Base-by-base conservation (phyloP, 164 flowering plant species). In the Vitis labrusca region DNA sequence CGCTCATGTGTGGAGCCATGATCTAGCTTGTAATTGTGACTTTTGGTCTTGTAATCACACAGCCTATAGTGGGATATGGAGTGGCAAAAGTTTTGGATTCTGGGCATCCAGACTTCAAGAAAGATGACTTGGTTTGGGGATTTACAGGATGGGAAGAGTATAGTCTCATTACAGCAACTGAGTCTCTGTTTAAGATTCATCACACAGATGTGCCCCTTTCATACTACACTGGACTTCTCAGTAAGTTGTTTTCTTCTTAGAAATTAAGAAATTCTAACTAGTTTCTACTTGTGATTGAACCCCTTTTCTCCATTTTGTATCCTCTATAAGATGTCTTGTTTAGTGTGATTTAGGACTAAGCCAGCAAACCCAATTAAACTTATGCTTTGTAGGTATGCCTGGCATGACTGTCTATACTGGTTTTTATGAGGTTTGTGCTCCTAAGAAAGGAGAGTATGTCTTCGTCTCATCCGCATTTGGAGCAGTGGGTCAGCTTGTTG, bases 171-270 rank as follows among this genome's bases (percentile, higher is more conserved):
- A 63, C 61, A 9, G 61, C 58, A 9, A 48, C 76, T 1, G 37
- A 60, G 14, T 0, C n/a, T 0, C 64, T 74, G 4, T 66, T 74
- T 15, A 81, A 81, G 55, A 79, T 83, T 51, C 62, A 78, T 8
- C 64, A 77, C 37, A 70, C 75, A 1, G 81, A 81, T 69, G 81
- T 83, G 23, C 86, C 84, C 10, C 82, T 84, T 49, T 79, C 85
- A 27, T 81, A 77, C 76, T 81, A 84, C 32, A 79, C 78, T 8
- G 87, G 87, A 55, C 69, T 84, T 72, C 82, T 84, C 23, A 84
- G 86, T 79, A 63, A 13, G 67, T 10, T 63, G n/a, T 27, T 59
- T 37, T 13, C 23, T 68, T 2, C 27, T 23, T 23, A 23, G 27
- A 23, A 23, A 23, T 23, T 23, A 23, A 23, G 27, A 23, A 23